phyloP scores from a whole-genome alignment of 139 green algal species.

The Ulvella scutata region DNA sequence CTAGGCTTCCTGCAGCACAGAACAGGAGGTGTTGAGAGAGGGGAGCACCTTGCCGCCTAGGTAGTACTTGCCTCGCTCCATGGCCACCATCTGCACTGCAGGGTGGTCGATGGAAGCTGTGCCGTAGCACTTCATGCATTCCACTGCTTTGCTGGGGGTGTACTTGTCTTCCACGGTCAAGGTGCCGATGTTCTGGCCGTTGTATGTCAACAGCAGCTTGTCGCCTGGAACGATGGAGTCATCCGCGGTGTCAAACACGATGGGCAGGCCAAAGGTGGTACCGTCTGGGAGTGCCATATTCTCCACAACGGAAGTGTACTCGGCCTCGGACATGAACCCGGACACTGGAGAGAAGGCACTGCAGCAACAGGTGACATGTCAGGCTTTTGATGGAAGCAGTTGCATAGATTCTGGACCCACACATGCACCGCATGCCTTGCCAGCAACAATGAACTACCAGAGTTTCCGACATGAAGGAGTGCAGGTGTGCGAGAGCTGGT shows the following conservation, averaged over 20 bases:
- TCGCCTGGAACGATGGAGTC: constrained; percentile 29
- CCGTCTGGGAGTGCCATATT: constrained; percentile 41
- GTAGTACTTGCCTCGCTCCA: constrained; percentile 74
- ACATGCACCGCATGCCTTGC: too few relatives aligned
- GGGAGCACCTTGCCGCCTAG: constrained; percentile 18
- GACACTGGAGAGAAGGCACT: constrained; percentile 73
- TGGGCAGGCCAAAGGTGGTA: constrained; percentile 60
- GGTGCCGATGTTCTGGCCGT: constrained; percentile 48
- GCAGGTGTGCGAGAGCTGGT: too few relatives aligned
- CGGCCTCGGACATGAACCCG: constrained; percentile 73
- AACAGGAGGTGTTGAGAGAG: too few relatives aligned
- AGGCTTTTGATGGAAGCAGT: too few relatives aligned
- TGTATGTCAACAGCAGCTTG: constrained; percentile 43
- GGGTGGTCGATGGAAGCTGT: constrained; percentile 70
- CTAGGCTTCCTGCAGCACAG: too few relatives aligned
- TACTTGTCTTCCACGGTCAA: constrained; percentile 51
- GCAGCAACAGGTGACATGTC: too few relatives aligned
- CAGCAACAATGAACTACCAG: too few relatives aligned
- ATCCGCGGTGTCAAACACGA: constrained; percentile 71
- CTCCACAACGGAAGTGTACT: constrained; percentile 71
- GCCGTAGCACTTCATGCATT: constrained; percentile 69
- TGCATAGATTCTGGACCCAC: too few relatives aligned
- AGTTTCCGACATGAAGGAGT: too few relatives aligned
- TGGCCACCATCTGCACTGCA: constrained; percentile 65
- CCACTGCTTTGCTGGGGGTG: constrained; percentile 46